phyloP scores from a whole-genome alignment of 2,329 filamentous ascomycete genomes.

The Amphichorda felina region DNA sequence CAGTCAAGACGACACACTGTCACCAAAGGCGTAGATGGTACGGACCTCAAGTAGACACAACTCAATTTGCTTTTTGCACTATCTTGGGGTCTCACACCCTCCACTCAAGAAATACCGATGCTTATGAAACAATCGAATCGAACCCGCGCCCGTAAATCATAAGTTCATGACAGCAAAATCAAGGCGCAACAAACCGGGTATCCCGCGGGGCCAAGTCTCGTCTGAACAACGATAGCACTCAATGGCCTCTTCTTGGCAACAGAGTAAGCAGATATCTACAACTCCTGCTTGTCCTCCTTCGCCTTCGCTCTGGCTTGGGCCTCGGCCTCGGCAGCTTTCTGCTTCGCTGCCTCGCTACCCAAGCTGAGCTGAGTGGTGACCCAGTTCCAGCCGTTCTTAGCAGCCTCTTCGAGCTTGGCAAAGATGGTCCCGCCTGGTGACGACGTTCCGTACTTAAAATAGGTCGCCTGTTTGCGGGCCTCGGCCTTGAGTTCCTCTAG shows the following conservation, averaged over 20 bases:
- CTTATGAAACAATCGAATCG: neutral
- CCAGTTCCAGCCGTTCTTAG: conserved; percentile 39
- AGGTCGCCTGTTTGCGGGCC: conserved; percentile 62
- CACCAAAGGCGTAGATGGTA: too few species aligned
- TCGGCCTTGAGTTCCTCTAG: conserved; percentile 58
- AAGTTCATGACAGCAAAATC: neutral
- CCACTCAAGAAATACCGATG: neutral
- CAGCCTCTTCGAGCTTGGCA: conserved; percentile 45
- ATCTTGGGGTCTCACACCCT: neutral
- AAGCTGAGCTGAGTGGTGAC: conserved; percentile 33
- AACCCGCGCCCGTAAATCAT: neutral
- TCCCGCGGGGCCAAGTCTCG: neutral
- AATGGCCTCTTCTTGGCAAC: neutral
- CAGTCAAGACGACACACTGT: too few species aligned
- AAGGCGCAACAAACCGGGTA: neutral
- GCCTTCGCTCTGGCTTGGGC: conserved; percentile 15
- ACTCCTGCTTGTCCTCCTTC: conserved; percentile 31
- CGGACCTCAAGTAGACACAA: neutral
- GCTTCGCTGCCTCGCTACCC: conserved; percentile 34
- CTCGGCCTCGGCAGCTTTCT: conserved; percentile 28
- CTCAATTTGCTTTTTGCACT: neutral
- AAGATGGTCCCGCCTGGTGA: conserved; percentile 53
- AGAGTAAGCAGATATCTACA: conserved; percentile 20
- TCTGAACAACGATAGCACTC: too few species aligned
- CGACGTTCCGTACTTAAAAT: conserved; percentile 65